Evolutionary conservation across 2,329 filamentous ascomycete genomes (phyloP).

Genomic region (Alternaria sp.): DNA sequence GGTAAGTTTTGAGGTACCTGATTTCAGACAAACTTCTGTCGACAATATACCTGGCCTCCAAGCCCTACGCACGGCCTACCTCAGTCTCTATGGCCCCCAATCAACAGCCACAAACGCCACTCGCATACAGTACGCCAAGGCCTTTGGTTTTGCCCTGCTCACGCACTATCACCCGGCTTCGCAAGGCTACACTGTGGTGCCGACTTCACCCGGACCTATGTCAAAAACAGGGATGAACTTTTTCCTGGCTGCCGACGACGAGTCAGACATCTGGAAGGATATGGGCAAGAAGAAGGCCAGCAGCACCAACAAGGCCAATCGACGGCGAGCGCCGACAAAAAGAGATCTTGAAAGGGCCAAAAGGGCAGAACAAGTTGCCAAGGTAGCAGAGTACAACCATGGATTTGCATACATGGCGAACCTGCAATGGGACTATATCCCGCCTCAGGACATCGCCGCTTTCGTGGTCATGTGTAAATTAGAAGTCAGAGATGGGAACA

Average conservation of each 20-base stretch:
- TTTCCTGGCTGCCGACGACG: slow-evolving; percentile 16
- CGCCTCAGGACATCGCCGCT: slow-evolving; percentile 29
- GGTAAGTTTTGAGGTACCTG: slow-evolving; percentile 9
- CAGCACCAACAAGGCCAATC: slow-evolving; percentile 11
- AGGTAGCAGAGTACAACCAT: neutral
- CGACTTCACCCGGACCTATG: slow-evolving; percentile 16
- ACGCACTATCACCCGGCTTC: slow-evolving; percentile 33
- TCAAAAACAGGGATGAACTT: slow-evolving; percentile 25
- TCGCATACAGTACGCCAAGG: slow-evolving; percentile 30
- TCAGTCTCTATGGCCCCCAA: slow-evolving; percentile 12
- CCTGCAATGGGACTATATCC: slow-evolving; percentile 25
- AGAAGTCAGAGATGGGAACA: neutral
- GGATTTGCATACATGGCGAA: neutral
- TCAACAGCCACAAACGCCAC: slow-evolving; percentile 10
- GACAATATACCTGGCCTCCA: slow-evolving; percentile 19
- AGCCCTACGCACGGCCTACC: slow-evolving; percentile 22
- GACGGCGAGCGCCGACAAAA: neutral
- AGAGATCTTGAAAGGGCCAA: neutral
- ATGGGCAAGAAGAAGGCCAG: neutral
- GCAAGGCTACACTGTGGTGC: slow-evolving; percentile 29
- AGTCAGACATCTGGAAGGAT: slow-evolving; percentile 11
- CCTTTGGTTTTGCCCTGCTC: slow-evolving; percentile 29
- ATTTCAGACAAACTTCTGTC: slow-evolving; percentile 13
- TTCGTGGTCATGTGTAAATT: slow-evolving; percentile 27
- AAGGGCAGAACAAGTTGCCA: neutral